Percentiles rank a stretch among this genome's conserved stretches.
Conservation (phyloP, 1,139 yeast genomes). For the Suhomyces panamericanus region DNA sequence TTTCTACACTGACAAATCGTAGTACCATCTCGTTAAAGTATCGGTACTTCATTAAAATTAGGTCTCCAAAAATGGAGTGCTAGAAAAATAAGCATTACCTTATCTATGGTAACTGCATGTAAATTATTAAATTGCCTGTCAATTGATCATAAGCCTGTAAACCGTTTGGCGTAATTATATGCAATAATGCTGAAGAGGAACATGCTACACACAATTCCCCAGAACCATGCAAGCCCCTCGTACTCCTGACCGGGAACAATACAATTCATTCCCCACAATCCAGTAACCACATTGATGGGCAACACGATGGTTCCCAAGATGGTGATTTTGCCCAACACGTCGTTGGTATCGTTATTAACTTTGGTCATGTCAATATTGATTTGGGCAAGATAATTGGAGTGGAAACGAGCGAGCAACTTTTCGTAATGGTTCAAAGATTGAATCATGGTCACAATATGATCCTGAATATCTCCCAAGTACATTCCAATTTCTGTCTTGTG, state of each 20-base stretch:
- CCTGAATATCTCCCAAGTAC: constrained; percentile 85
- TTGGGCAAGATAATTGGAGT: constrained; percentile 93
- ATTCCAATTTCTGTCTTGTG: constrained; percentile 59
- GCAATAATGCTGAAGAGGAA: constrained; percentile 41
- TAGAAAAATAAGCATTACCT: too few species aligned
- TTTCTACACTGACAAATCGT: too few species aligned
- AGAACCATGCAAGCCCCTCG: constrained; percentile 80
- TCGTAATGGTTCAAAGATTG: constrained; percentile 93
- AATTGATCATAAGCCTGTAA: constrained; percentile 36
- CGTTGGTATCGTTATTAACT: constrained; percentile 96
- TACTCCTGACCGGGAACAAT: constrained; percentile 88
- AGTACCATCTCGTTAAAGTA: too few species aligned
- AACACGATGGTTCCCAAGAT: constrained; percentile 91
- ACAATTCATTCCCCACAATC: constrained; percentile 99
- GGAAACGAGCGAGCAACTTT: constrained; percentile 87
- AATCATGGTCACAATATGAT: constrained; percentile 93
- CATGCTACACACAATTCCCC: constrained; percentile 40
- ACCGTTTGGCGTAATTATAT: constrained; percentile 44
- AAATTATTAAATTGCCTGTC: too few species aligned
- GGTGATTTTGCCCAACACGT: constrained; percentile 90
- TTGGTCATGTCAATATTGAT: constrained; percentile 96
- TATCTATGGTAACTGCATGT: too few species aligned
- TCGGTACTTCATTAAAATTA: too few species aligned
- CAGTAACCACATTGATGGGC: constrained; percentile 93
- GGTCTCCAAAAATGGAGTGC: too few species aligned